phyloP scores from a whole-genome alignment of 148 eudicot genomes.

The Rhododendron griersonianum region DNA sequence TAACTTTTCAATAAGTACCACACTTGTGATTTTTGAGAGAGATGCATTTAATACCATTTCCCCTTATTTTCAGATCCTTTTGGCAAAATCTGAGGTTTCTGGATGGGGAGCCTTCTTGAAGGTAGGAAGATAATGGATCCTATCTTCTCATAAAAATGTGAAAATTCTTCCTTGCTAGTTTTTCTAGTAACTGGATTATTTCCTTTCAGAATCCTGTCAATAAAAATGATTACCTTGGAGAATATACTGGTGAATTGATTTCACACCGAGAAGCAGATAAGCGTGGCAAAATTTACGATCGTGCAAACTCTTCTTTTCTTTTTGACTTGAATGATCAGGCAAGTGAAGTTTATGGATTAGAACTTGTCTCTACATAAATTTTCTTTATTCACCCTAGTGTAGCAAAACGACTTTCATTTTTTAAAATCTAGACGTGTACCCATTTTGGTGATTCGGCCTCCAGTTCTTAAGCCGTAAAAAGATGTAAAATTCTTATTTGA shows the following conservation, averaged over 20 bases:
- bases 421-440: background rate
- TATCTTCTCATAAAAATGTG: background rate
- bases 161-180: constrained; percentile 1
- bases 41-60: background rate
- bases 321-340: constrained; percentile 95
- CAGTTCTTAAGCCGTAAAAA: background rate
- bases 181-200: constrained; percentile 10
- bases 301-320: constrained; percentile 83
- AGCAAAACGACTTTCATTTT: background rate
- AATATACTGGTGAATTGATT: constrained; percentile 81
- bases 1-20: background rate
- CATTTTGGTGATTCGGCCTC: background rate
- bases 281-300: constrained; percentile 94
- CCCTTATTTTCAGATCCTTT: constrained; percentile 49
- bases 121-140: constrained; percentile 34
- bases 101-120: constrained; percentile 98
- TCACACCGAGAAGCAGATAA: constrained; percentile 90
- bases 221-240: constrained; percentile 84
- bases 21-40: background rate
- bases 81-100: constrained; percentile 80
- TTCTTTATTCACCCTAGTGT: background rate
- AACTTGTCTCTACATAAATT: background rate
- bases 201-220: constrained; percentile 62
- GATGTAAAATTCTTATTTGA: background rate
- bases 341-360: constrained; percentile 23